A percentile compares a stretch with the other conserved stretches of the same genome.
phyloP scores from a whole-genome alignment of 306 rosid species.

The Gleditsia sinensis region DNA sequence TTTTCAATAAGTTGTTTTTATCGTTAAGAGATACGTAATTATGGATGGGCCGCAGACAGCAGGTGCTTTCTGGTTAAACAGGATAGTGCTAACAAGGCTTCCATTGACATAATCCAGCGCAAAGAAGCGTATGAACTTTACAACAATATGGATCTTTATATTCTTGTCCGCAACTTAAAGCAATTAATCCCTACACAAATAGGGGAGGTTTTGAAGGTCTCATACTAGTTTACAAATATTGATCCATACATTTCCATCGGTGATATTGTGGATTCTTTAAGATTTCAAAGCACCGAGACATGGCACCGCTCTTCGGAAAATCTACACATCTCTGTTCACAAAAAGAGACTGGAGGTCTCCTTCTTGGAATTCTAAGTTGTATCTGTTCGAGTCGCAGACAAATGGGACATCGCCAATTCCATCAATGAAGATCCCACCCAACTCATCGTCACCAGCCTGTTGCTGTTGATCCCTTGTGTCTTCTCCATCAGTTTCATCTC shows the following conservation, averaged over 20 bases:
- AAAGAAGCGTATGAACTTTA: neutral
- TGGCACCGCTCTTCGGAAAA: neutral
- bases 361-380: constrained; percentile 49
- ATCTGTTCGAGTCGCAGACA: constrained; percentile 45
- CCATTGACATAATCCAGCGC: neutral
- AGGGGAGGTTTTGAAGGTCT: neutral
- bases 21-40: neutral
- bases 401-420: constrained; percentile 50
- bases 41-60: neutral
- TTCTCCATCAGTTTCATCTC: constrained; percentile 55
- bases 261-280: neutral
- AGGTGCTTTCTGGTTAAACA: neutral
- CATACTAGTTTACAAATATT: neutral
- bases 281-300: neutral
- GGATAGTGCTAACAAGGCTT: neutral
- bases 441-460: constrained; percentile 48
- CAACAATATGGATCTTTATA: neutral
- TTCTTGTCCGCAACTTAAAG: constrained; percentile 3
- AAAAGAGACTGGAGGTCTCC: constrained; percentile 52
- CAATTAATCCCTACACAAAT: neutral
- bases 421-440: constrained; percentile 50
- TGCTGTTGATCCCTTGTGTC: constrained; percentile 45
- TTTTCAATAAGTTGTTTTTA: neutral
- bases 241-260: neutral
- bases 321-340: constrained; percentile 26